Percentiles rank a stretch among this genome's conserved stretches.
Evolutionary conservation across 2,329 filamentous ascomycete genomes (phyloP).

Genomic region (Chalara sp.): DNA sequence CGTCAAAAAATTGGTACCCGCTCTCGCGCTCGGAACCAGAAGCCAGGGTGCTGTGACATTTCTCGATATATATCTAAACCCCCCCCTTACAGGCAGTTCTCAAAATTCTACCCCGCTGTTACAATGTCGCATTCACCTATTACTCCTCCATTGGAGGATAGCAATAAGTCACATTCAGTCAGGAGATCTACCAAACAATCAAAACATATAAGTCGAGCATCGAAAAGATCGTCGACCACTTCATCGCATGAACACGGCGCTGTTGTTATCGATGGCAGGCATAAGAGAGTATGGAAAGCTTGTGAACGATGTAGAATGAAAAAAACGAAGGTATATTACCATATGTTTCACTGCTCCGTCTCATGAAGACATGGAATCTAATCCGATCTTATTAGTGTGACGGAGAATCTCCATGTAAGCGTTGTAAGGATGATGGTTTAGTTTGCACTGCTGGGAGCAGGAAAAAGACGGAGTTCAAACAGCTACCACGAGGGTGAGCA

Average conservation of each 20-base stretch:
- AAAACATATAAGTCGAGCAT: slow-evolving; percentile 5
- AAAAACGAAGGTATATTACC: slow-evolving; percentile 50
- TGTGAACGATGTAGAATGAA: slow-evolving; percentile 60
- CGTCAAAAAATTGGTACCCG: no score
- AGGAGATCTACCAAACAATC: slow-evolving; percentile 10
- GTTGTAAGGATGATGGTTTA: slow-evolving; percentile 56
- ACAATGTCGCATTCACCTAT: slow-evolving; percentile 7
- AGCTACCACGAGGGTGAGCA: slow-evolving; percentile 52
- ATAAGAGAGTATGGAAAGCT: slow-evolving; percentile 59
- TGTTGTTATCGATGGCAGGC: slow-evolving; percentile 43
- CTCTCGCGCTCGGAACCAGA: no score
- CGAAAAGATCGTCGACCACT: slow-evolving; percentile 7
- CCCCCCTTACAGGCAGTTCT: not conserved
- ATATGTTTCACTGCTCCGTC: not conserved
- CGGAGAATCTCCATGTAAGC: slow-evolving; percentile 56
- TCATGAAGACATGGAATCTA: not conserved
- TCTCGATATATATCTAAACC: slow-evolving; percentile 8
- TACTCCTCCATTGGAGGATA: slow-evolving; percentile 11
- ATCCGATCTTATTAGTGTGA: slow-evolving; percentile 40
- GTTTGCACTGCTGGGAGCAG: slow-evolving; percentile 55
- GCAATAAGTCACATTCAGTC: slow-evolving; percentile 5
- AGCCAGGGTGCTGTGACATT: no score
- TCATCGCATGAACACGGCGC: slow-evolving; percentile 25
- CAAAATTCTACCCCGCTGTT: not conserved
- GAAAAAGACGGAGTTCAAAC: slow-evolving; percentile 61